Evolutionary conservation across 768 basidiomycete species (phyloP), one percentile per base, ranked within the genome.

Genomic region (Omphalotus guepiniiformis): DNA sequence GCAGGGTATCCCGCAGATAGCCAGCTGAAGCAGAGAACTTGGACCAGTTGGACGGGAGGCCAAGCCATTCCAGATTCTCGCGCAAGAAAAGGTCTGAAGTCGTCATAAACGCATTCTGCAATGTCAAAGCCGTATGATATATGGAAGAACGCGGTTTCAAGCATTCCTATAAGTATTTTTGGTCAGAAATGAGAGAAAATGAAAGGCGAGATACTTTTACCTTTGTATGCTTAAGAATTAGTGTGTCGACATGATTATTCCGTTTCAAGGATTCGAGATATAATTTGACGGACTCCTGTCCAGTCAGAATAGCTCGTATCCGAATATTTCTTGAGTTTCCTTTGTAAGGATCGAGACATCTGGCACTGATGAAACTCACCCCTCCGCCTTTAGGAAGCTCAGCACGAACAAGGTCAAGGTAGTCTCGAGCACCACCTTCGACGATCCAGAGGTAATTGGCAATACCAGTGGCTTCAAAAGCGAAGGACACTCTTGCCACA

Each of bases 41-140:
- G 23, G 93, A 90, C 96, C 96, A 99, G 63, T 99, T 98, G 22
- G 86, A 86, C 2, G 96, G 96, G 44, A 91, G 78, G 8, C 82
- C 89, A 3, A 99, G 80, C 93, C 94, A 99, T 61, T 97, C 95
- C 27, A 99, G 78, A 63, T 98, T 98, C 43, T 97, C 91, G 11
- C 93, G 83, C 16, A 99, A 73, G 70, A 98, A 99, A 21, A 78
- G 62, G 59, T 99, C 96, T 1, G 93, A 94, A 0, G 93, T 93
- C 3, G 96, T 99, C 83, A 95, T 94, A 64, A 94, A 98, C 1
- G 96, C 93, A 64, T 99, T 97, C 63, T 94, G 90, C 48, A 99
- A 79, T 6, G 93, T 93, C 53, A 99, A 79, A 3, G 96, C 93
- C 4, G 92, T 93, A 68, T 99, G 96, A 63, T 93, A 98, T 61